Conservation (phyloP, 208 protist species). For the Jaenimonas drosophilae region DNA sequence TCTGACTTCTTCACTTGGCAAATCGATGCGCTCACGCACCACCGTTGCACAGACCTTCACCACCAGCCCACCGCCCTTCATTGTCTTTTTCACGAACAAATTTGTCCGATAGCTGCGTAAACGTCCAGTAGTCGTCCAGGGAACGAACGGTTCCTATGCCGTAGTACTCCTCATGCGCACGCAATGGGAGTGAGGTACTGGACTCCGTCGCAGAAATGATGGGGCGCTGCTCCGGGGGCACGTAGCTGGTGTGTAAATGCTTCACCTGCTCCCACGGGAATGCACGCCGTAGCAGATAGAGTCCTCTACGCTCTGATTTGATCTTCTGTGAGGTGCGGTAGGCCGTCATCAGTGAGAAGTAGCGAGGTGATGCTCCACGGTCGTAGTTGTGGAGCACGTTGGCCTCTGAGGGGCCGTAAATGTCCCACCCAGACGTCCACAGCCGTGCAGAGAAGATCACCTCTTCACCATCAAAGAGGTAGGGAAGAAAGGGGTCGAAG, state of each 20-base stretch:
- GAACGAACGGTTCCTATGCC: conserved; percentile 42
- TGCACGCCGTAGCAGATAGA: conserved; percentile 40
- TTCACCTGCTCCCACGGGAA: conserved; percentile 29
- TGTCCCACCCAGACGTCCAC: conserved; percentile 85
- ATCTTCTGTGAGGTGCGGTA: neutral
- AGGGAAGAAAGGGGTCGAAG: conserved; percentile 89
- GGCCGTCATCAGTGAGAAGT: conserved; percentile 17
- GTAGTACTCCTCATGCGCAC: conserved; percentile 22
- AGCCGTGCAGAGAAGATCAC: conserved; percentile 74
- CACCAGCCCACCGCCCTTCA: conserved; percentile 52
- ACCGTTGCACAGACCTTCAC: conserved; percentile 21
- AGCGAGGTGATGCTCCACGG: conserved; percentile 30
- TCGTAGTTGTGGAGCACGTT: conserved; percentile 81
- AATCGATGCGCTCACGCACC: neutral
- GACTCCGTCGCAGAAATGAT: conserved; percentile 29
- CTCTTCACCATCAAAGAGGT: conserved; percentile 93
- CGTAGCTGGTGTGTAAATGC: conserved; percentile 1
- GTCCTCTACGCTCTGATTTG: conserved; percentile 20
- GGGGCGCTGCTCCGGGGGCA: conserved; percentile 16
- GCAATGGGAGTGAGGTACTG: conserved; percentile 14
- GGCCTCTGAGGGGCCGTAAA: conserved; percentile 57
- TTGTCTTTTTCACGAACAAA: conserved; percentile 45
- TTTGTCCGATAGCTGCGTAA: conserved; percentile 44
- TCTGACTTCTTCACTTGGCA: neutral
- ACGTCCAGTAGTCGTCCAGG: conserved; percentile 53